Evolutionary conservation across 768 basidiomycete genomes (phyloP).

Genomic region (Leccinum ochraceum): DNA sequence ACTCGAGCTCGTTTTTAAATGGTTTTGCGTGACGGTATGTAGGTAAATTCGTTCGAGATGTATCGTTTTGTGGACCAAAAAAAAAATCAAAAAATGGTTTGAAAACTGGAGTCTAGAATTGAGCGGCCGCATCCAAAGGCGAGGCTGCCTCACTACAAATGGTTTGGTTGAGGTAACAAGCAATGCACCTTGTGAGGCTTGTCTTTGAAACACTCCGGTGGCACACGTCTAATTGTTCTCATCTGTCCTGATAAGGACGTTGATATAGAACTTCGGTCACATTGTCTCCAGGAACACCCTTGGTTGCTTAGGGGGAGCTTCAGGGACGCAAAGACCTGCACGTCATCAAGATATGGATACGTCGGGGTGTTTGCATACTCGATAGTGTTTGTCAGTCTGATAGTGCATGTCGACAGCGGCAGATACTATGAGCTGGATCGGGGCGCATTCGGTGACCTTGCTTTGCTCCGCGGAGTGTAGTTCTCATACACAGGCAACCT

Average conservation of each 20-base stretch:
- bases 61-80: background rate
- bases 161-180: background rate
- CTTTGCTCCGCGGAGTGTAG: background rate
- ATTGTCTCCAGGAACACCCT: background rate
- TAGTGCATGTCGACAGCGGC: background rate
- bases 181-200: background rate
- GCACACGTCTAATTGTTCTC: background rate
- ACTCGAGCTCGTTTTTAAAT: background rate
- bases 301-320: background rate
- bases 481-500: background rate
- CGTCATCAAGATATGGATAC: background rate
- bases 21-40: background rate
- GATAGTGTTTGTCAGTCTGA: background rate
- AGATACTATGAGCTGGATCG: background rate
- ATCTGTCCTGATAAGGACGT: background rate
- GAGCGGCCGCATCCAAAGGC: background rate
- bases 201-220: no score
- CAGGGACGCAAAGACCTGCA: background rate
- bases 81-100: background rate
- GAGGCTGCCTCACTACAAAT: background rate
- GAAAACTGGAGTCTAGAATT: background rate
- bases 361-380: background rate
- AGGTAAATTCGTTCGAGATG: background rate
- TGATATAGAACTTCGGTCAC: background rate
- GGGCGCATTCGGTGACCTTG: background rate